Evolutionary conservation across 2,329 filamentous ascomycete genomes (phyloP).

Genomic region (Niveomyces coronatus): DNA sequence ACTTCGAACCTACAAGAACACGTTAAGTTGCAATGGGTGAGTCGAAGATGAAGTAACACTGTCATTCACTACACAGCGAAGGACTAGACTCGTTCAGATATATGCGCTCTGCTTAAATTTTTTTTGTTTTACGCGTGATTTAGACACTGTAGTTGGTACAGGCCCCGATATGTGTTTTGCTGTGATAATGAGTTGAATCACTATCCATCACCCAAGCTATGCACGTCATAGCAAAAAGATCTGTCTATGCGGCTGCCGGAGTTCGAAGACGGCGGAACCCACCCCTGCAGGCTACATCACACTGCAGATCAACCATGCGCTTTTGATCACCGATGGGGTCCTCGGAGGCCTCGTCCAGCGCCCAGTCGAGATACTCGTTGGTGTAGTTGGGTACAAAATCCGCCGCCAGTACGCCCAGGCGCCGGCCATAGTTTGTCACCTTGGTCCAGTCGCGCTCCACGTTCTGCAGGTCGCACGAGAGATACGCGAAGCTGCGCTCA

Average conservation of each 20-base stretch:
- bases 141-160: too few relatives aligned
- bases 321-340: constrained; percentile 67
- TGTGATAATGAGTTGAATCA: not conserved
- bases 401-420: constrained; percentile 55
- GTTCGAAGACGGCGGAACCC: constrained; percentile 46
- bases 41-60: too few relatives aligned
- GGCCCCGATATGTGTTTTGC: too few relatives aligned
- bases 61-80: too few relatives aligned
- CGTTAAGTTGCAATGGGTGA: too few relatives aligned
- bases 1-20: too few relatives aligned
- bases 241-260: constrained; percentile 10
- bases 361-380: constrained; percentile 59
- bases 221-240: too few relatives aligned
- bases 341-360: constrained; percentile 49
- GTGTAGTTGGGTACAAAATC: constrained; percentile 64
- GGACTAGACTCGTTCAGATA: too few relatives aligned
- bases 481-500: constrained; percentile 68
- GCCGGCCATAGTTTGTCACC: constrained; percentile 67
- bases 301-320: constrained; percentile 59
- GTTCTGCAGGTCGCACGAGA: constrained; percentile 65
- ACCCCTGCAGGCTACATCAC: constrained; percentile 52
- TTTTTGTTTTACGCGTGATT: too few relatives aligned
- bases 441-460: constrained; percentile 66
- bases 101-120: too few relatives aligned
- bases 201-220: too few relatives aligned